Base-by-base conservation (phyloP, 2,329 filamentous ascomycete genomes). In the Trichophaea hybrida region DNA sequence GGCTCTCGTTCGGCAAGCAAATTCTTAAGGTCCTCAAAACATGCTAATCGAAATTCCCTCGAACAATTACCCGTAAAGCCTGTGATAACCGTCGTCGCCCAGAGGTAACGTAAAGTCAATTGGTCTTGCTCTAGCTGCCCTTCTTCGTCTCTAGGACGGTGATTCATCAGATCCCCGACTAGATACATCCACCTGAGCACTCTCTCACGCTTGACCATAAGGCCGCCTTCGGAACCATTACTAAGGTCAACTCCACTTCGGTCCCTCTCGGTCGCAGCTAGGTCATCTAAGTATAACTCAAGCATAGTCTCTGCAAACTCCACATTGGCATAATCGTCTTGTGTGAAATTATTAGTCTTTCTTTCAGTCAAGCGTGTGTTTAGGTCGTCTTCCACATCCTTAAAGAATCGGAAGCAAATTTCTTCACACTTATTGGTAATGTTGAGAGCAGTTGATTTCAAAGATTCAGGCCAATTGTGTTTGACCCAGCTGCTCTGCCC, bases 211-310 rank as follows among this genome's bases (percentile, higher is more conserved):
- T 55, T 54, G 17, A 60, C 44, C 13, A 61, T 54, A 6, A 64
- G 49, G 24, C 57, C 56, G n/a, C 49, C 52, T 17, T 58, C 54
- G 46, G 59, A 49, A 2, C 50, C 58, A 8, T 34, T 48, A 44
- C 55, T 65, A 46, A 62, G 55, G n/a, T 68, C 66, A 6, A 61
- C 60, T 15, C 61, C 61, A 37, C 60, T 65, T 46, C 62, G 60
- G 15, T 65, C 64, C 54, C 66, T 61, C 38, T 67, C 66, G 17
- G 61, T 61, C 32, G 62, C 61, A 5, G 66, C 66, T 15, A 69
- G 59, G 17, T 82, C 75, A 62, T 83, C 80, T 7, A 83, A 73
- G 60, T 82, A 78, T 4, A 83, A 73, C 67, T 84, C 81, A 55
- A 82, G 80, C 1, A 82, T 69, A 75, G 81, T 82, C 56, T 81